Percentiles rank a stretch among this genome's conserved stretches.
phyloP scores from a whole-genome alignment of 1,284 basidiomycete species.

The Calocybe gambosa region DNA sequence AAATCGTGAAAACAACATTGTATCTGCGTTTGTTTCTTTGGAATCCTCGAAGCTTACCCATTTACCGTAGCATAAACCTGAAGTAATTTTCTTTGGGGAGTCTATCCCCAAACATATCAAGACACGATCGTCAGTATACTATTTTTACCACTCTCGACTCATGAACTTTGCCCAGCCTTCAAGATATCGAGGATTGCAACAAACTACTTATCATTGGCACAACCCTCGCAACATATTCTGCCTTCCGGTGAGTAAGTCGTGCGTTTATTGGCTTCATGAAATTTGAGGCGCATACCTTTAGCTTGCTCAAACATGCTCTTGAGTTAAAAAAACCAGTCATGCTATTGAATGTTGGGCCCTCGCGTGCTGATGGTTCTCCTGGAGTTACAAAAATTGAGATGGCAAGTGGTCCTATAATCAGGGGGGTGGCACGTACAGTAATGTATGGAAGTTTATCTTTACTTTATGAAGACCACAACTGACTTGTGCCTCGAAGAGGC shows the following conservation, averaged over 20 bases:
- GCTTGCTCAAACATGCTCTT: conserved; percentile 77
- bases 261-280: not conserved
- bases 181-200: conserved; percentile 55
- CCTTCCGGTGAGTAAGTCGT: conserved; percentile 56
- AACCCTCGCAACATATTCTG: conserved; percentile 88
- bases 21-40: conserved; percentile 24
- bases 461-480: not conserved
- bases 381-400: conserved; percentile 76
- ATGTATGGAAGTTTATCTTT: conserved; percentile 39
- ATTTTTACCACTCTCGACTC: not conserved
- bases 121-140: conserved; percentile 59
- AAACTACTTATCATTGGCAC: conserved; percentile 80
- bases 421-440: conserved; percentile 50
- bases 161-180: conserved; percentile 49
- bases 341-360: conserved; percentile 81
- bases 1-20: conserved; percentile 47
- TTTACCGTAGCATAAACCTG: conserved; percentile 63
- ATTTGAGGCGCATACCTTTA: conserved; percentile 20
- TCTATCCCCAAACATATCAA: conserved; percentile 61
- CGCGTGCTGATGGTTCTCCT: conserved; percentile 71
- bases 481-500: conserved; percentile 29
- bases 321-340: conserved; percentile 73
- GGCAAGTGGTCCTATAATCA: conserved; percentile 62
- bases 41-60: not conserved
- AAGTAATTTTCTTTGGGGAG: conserved; percentile 87